Evolutionary conservation across 2,329 filamentous ascomycete genomes (phyloP), one percentile per base, ranked within the genome.

Genomic region (Cadophora sp.): DNA sequence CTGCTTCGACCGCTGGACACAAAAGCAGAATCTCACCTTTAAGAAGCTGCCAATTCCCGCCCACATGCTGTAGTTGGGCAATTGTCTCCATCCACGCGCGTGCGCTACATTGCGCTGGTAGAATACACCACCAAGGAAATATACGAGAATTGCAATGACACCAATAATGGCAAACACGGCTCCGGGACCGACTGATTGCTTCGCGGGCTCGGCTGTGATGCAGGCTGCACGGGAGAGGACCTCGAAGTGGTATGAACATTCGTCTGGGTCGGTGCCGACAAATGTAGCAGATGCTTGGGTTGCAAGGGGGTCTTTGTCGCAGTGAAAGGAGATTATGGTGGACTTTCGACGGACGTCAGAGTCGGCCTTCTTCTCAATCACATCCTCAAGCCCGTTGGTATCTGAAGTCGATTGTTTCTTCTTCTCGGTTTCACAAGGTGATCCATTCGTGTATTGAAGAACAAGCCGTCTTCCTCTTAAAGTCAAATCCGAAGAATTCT

Each of bases 221-320:
- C 96, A 99, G 12, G 94, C 95, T 73, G 93, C 91, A 56, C 88
- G 86, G 27, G 93, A 96, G 72, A 95, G 91, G 61, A 94, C 91
- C 79, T 98, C 94, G 82, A 99, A 99, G 80, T 97, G 92, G 81
- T 98, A 99, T 34, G 93, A 89, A 84, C 96, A 99, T 69, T 97
- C 91, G 77, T 98, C 94, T 50, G 92, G 91, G 69, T 94, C 91
- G 53, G 83, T 83, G 68, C 92, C 93, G 68, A 98, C 91, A 78
- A 97, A 99, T 24, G 92, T 93, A 46, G 96, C 84, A 4, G 87
- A 86, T 4, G 94, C 90, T 50, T 87, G 85, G 4, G 87, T 87
- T 34, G 85, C 86, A 1, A 90, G 83, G 1, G 92, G 89, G 75
- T 97, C 94, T 70, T 88, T 89, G 78, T 97, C 94, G 83, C 96